Evolutionary conservation across 2,329 filamentous ascomycete species (phyloP).

Genomic region (Colletotrichum sp.): DNA sequence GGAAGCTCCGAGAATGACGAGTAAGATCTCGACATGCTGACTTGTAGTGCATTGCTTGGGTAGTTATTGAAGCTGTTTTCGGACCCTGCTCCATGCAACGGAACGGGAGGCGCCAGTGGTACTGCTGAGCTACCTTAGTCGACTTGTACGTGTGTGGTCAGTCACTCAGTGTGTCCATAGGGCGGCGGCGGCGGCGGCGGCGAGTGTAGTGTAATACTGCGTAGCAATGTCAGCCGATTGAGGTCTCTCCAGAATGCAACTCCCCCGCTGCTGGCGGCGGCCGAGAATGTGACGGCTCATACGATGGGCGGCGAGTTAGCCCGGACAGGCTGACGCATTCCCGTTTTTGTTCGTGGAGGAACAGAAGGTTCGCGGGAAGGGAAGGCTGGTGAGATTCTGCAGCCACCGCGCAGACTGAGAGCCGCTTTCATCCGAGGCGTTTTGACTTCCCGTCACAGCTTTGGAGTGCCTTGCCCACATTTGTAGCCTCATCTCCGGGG

Average conservation of each 20-base stretch:
- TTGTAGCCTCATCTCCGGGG: slow-evolving; percentile 11
- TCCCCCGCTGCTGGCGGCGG: neutral
- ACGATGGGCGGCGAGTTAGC: neutral
- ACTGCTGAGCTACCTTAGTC: neutral
- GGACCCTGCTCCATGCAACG: neutral
- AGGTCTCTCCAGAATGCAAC: neutral
- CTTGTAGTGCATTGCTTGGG: neutral
- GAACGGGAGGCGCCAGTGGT: neutral
- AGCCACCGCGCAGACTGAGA: neutral
- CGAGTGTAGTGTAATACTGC: neutral
- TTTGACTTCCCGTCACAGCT: neutral
- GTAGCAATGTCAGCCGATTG: neutral
- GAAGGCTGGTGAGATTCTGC: neutral
- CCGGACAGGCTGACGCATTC: neutral
- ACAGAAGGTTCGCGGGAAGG: neutral
- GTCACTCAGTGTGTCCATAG: no score
- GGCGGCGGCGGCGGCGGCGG: neutral
- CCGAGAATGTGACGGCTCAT: neutral
- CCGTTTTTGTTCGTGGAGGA: neutral
- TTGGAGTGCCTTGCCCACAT: neutral
- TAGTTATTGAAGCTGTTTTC: neutral
- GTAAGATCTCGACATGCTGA: neutral
- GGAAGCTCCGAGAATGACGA: neutral
- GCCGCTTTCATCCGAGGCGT: slow-evolving; percentile 18
- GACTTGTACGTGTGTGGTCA: neutral